Conservation (phyloP, 1,139 yeast genomes). For the Zygoascus hellenicus region DNA sequence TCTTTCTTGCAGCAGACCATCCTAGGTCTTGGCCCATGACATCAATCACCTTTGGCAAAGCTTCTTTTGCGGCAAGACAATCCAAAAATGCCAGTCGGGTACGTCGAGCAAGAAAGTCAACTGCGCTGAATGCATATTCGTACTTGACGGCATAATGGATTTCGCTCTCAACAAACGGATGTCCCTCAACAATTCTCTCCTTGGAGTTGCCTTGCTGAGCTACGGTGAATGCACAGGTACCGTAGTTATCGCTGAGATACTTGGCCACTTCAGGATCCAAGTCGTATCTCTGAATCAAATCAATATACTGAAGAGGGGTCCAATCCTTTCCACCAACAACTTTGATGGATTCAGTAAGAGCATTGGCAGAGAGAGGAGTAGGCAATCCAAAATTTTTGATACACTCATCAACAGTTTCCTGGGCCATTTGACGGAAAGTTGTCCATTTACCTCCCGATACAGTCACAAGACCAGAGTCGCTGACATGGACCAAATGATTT, state of each 20-base stretch:
- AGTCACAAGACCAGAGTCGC: constrained; percentile 73
- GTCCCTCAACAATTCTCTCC: constrained; percentile 46
- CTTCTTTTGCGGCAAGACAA: constrained; percentile 74
- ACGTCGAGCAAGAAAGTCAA: constrained; percentile 90
- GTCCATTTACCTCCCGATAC: constrained; percentile 99
- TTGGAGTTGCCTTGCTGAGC: constrained; percentile 46
- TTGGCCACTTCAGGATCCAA: constrained; percentile 72
- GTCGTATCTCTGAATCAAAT: constrained; percentile 73
- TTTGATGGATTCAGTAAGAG: constrained; percentile 57
- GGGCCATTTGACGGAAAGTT: constrained; percentile 96
- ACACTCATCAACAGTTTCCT: constrained; percentile 81
- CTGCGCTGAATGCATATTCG: constrained; percentile 84
- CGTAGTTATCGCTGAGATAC: constrained; percentile 82
- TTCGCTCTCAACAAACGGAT: constrained; percentile 92
- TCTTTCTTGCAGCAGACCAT: constrained; percentile 63
- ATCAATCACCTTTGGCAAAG: constrained; percentile 81
- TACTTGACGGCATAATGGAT: constrained; percentile 72
- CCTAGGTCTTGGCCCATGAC: constrained; percentile 73
- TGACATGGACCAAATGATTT: constrained; percentile 72
- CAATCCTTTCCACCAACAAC: constrained; percentile 71
- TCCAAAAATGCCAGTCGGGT: constrained; percentile 89
- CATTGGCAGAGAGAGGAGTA: constrained; percentile 39
- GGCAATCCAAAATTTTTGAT: constrained; percentile 47
- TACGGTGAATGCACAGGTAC: constrained; percentile 71
- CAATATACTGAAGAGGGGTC: constrained; percentile 64